These are phyloP conservation scores for Cercospora sojina DNA, from an alignment of 2,329 filamentous ascomycete species.

Conservation along the genomic window DNA sequence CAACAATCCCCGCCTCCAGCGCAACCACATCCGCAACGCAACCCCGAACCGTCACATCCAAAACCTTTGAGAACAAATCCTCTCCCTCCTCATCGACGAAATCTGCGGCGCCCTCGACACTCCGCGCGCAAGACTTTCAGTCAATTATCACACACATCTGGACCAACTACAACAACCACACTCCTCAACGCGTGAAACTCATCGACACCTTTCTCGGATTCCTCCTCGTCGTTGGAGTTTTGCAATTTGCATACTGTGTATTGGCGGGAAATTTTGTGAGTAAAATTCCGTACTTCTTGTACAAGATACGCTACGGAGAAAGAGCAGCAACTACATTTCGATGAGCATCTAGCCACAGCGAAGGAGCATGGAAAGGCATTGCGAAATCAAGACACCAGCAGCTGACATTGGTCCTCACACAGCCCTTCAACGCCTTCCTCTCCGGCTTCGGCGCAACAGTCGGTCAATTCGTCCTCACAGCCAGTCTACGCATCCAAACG, in stretches of 20 bases:
- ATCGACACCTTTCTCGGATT: conserved; percentile 90
- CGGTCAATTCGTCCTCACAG: conserved; percentile 95
- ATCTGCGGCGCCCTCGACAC: conserved; percentile 2
- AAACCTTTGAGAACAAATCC: conserved; percentile 19
- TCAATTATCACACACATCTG: conserved; percentile 69
- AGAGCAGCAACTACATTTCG: neutral
- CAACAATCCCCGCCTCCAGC: conserved; percentile 12
- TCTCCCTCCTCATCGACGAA: conserved; percentile 30
- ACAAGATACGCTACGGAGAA: neutral
- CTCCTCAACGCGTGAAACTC: conserved; percentile 87
- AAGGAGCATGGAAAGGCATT: neutral
- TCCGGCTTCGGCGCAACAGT: conserved; percentile 92
- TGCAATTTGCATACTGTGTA: conserved; percentile 93
- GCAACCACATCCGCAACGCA: conserved; percentile 8
- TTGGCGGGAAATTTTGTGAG: conserved; percentile 91
- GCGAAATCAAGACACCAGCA: neutral
- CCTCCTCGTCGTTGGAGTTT: conserved; percentile 75
- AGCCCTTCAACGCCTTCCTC: conserved; percentile 99
- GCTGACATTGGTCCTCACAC: neutral
- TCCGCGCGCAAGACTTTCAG: conserved; percentile 40
- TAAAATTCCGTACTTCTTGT: conserved; percentile 28
- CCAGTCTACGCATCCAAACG: conserved; percentile 87
- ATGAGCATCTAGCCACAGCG: neutral
- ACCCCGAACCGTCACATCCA: conserved; percentile 26
- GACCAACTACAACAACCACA: conserved; percentile 75